Evolutionary conservation across 192 early-diverging fungal genomes (phyloP).

Genomic region (Paraglomus brasilianum): DNA sequence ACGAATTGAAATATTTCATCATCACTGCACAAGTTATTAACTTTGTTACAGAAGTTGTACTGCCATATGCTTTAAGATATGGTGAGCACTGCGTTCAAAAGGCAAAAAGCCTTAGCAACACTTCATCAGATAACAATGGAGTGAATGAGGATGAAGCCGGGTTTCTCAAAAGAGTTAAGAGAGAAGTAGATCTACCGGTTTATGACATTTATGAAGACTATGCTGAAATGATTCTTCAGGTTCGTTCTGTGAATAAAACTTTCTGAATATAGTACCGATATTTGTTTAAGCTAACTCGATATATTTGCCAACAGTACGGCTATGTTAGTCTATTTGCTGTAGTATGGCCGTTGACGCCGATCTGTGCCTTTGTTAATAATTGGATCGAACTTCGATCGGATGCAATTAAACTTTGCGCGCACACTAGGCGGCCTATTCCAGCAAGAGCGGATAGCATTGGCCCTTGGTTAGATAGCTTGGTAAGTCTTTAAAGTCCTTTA

Average conservation of each 20-base stretch:
- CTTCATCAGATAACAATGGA: constrained; percentile 16
- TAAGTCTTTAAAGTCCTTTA: constrained; percentile 11
- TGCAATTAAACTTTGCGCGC: constrained; percentile 85
- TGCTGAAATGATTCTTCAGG: constrained; percentile 89
- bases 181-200: constrained; percentile 62
- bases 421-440: constrained; percentile 71
- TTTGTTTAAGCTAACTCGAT: neutral
- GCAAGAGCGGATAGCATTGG: constrained; percentile 71
- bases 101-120: constrained; percentile 18
- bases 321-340: constrained; percentile 83
- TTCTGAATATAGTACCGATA: neutral
- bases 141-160: constrained; percentile 35
- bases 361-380: constrained; percentile 86
- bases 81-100: constrained; percentile 38
- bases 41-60: constrained; percentile 67
- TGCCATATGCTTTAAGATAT: constrained; percentile 66
- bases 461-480: constrained; percentile 71
- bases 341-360: constrained; percentile 81
- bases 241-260: constrained; percentile 27
- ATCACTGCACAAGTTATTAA: constrained; percentile 82
- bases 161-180: constrained; percentile 55
- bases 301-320: constrained; percentile 62
- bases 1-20: constrained; percentile 73
- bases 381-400: constrained; percentile 89
- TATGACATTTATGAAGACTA: constrained; percentile 90